Percentiles rank a stretch among this genome's conserved stretches.
phyloP scores from a whole-genome alignment of 2,329 filamentous ascomycete genomes.

The Fusarium haematococcum region DNA sequence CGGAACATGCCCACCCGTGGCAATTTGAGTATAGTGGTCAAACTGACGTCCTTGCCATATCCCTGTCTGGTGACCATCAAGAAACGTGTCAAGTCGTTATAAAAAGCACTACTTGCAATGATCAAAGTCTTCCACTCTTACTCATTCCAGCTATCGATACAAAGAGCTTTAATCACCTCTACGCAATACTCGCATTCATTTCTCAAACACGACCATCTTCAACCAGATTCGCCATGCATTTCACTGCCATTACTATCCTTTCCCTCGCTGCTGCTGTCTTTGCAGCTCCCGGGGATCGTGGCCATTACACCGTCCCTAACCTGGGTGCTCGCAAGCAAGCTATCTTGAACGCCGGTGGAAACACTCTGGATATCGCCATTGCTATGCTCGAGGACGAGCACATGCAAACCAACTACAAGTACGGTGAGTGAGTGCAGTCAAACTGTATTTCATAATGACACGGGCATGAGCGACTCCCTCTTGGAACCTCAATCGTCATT shows the following conservation, averaged over 20 bases:
- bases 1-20: background rate
- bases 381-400: background rate
- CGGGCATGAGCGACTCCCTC: background rate
- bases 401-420: background rate
- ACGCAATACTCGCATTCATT: background rate
- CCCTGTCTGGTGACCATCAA: background rate
- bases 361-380: background rate
- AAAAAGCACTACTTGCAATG: background rate
- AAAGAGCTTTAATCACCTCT: background rate
- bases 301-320: background rate
- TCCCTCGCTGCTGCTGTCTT: background rate
- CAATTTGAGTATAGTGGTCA: background rate
- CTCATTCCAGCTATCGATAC: background rate
- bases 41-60: background rate
- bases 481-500: background rate
- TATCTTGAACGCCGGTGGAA: background rate
- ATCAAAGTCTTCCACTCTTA: background rate
- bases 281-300: background rate
- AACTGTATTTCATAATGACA: background rate
- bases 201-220: background rate
- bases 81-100: background rate
- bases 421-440: background rate
- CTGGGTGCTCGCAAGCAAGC: background rate
- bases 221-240: background rate
- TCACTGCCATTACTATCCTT: background rate